phyloP scores from a whole-genome alignment of 441 rosid genomes.

The Mallotus japonicus region DNA sequence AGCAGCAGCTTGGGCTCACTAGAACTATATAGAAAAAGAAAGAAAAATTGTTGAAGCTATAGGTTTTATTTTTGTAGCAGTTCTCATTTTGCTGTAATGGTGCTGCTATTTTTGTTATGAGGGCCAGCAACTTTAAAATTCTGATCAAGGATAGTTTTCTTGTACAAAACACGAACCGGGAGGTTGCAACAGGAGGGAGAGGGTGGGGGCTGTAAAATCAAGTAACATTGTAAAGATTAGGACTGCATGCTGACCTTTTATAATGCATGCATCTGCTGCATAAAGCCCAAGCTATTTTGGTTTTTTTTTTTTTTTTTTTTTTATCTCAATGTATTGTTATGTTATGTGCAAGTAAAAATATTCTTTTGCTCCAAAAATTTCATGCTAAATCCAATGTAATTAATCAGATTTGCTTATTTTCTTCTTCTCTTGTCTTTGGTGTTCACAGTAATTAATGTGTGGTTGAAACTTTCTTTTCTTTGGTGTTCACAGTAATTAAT shows the following conservation, averaged over 20 bases:
- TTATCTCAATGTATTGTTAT: background rate
- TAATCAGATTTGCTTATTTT: too few relatives aligned
- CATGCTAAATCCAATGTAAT: too few relatives aligned
- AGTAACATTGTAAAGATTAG: background rate
- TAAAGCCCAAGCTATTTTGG: background rate
- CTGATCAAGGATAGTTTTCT: constrained; percentile 4
- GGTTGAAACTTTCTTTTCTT: too few relatives aligned
- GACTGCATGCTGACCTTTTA: constrained; percentile 42
- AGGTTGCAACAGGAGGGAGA: background rate
- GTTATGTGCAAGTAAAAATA: background rate
- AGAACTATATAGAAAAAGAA: background rate
- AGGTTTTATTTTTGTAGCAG: background rate
- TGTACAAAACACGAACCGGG: background rate
- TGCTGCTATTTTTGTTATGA: constrained; percentile 15
- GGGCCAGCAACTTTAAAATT: constrained; percentile 9
- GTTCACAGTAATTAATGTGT: too few relatives aligned
- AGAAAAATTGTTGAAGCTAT: background rate
- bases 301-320: background rate
- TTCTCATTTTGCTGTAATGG: background rate
- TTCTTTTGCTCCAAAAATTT: background rate
- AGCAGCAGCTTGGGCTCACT: background rate
- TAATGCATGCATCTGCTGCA: constrained; percentile 31
- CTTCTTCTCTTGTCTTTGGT: too few relatives aligned
- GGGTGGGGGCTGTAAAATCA: background rate
- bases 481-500: too few relatives aligned